Conservation (phyloP, 1,139 yeast species). For the Arxiozyma telluris region DNA sequence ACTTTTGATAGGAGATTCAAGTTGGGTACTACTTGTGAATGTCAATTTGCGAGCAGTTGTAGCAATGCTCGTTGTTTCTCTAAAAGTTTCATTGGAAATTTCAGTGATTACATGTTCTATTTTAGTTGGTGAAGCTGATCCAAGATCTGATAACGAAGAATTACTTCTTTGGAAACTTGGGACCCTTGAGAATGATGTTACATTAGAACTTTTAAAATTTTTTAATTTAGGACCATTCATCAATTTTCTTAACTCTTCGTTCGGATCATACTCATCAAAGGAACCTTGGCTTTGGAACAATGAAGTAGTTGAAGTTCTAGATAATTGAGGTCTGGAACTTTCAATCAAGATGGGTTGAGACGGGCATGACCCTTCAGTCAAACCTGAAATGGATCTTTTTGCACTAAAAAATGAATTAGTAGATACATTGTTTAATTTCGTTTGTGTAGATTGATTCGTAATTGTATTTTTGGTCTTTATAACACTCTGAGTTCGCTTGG, state of each 20-base stretch:
- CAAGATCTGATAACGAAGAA: constrained; percentile 2
- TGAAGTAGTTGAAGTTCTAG: constrained; percentile 13
- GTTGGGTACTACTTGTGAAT: constrained; percentile 12
- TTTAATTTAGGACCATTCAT: constrained; percentile 18
- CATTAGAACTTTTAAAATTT: constrained; percentile 16
- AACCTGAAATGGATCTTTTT: neutral
- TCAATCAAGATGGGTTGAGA: neutral
- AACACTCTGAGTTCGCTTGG: constrained; percentile 3
- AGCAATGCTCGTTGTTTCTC: constrained; percentile 10
- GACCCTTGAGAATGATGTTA: constrained; percentile 6
- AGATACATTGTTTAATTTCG: too few relatives aligned
- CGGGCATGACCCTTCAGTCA: neutral
- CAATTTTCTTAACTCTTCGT: constrained; percentile 17
- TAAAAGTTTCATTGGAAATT: constrained; percentile 5
- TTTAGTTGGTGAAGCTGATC: constrained; percentile 6
- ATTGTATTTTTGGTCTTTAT: neutral
- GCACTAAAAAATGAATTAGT: neutral
- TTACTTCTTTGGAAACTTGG: constrained; percentile 5
- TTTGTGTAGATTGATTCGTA: neutral
- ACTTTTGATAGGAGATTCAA: constrained; percentile 1
- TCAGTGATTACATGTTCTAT: constrained; percentile 4
- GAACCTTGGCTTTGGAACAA: constrained; percentile 22
- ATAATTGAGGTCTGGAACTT: neutral
- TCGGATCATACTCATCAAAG: constrained; percentile 28
- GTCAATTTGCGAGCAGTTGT: constrained; percentile 12